A percentile compares a stretch with the other conserved stretches of the same genome.
These are phyloP conservation scores for Hyaloscypha finlandica DNA, from an alignment of 495 filamentous ascomycete genomes.

Conservation along the genomic window DNA sequence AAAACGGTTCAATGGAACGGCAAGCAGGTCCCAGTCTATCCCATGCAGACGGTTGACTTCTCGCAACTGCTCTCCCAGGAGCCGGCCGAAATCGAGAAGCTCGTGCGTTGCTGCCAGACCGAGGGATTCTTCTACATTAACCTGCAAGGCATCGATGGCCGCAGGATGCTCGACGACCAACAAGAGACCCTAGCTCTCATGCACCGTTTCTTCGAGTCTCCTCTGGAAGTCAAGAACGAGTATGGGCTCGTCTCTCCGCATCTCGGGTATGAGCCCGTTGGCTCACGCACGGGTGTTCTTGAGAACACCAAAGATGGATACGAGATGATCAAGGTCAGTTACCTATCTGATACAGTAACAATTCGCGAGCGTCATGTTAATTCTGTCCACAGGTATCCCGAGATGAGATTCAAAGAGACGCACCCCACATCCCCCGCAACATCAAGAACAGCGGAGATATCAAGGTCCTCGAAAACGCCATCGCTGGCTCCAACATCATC, in stretches of 20 bases:
- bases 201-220: constrained; percentile 51
- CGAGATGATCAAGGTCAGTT: constrained; percentile 54
- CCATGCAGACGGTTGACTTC: constrained; percentile 51
- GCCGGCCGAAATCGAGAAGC: constrained; percentile 48
- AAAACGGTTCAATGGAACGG: constrained; percentile 52
- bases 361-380: constrained; percentile 9
- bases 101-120: constrained; percentile 48
- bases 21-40: constrained; percentile 52
- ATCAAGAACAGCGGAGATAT: constrained; percentile 53
- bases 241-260: constrained; percentile 48
- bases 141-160: constrained; percentile 49
- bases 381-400: constrained; percentile 37
- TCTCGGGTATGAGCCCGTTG: constrained; percentile 54
- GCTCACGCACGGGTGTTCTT: constrained; percentile 49
- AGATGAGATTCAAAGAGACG: constrained; percentile 49
- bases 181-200: constrained; percentile 52
- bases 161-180: constrained; percentile 47
- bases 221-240: constrained; percentile 51
- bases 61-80: constrained; percentile 49
- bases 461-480: constrained; percentile 45
- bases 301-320: constrained; percentile 53
- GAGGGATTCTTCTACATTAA: constrained; percentile 60
- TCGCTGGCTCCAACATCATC: constrained; percentile 50
- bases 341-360: neutral
- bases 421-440: constrained; percentile 43